Percentiles rank a stretch among this genome's conserved stretches.
These are phyloP conservation scores for Croton laevigatus DNA, from an alignment of 441 rosid genomes.

Conservation along the genomic window DNA sequence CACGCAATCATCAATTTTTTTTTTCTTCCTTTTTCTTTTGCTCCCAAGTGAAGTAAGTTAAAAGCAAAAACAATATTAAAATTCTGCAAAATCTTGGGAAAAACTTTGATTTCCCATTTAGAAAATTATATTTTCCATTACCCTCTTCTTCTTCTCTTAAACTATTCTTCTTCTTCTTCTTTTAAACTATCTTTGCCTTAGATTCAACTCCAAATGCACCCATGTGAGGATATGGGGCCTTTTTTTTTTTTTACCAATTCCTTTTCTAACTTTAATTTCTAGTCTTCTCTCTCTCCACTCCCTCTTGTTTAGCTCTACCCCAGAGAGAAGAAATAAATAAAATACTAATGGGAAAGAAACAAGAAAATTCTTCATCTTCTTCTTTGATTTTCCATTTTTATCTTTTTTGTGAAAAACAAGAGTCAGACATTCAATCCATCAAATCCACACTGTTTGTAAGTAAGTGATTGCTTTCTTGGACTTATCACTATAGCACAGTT, in stretches of 20 bases:
- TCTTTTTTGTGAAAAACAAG: not conserved
- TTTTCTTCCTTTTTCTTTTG: not conserved
- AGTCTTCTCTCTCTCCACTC: conserved; percentile 7
- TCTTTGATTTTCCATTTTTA: not conserved
- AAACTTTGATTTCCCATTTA: conserved; percentile 6
- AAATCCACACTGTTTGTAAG: conserved; percentile 93
- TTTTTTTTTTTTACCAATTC: conserved; percentile 7
- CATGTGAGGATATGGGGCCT: conserved; percentile 6
- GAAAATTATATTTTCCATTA: not conserved
- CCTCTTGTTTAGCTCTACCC: not conserved
- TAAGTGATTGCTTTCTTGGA: conserved; percentile 85
- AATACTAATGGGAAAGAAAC: no score
- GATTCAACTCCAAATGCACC: not conserved
- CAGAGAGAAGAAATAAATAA: not conserved
- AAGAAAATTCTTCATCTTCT: no score
- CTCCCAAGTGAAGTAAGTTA: conserved; percentile 11
- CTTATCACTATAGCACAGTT: conserved; percentile 87
- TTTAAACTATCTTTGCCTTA: not conserved
- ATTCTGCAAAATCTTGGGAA: conserved; percentile 14
- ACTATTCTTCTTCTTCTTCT: not conserved
- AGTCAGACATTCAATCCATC: conserved; percentile 73
- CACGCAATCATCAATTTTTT: not conserved
- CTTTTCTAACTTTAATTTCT: conserved; percentile 7
- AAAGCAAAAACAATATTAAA: not conserved
- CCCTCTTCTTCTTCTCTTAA: no score